Evolutionary conservation across 345 rosid genomes (phyloP), one percentile per base, ranked within the genome.

Genomic region (Kandelia obovata): DNA sequence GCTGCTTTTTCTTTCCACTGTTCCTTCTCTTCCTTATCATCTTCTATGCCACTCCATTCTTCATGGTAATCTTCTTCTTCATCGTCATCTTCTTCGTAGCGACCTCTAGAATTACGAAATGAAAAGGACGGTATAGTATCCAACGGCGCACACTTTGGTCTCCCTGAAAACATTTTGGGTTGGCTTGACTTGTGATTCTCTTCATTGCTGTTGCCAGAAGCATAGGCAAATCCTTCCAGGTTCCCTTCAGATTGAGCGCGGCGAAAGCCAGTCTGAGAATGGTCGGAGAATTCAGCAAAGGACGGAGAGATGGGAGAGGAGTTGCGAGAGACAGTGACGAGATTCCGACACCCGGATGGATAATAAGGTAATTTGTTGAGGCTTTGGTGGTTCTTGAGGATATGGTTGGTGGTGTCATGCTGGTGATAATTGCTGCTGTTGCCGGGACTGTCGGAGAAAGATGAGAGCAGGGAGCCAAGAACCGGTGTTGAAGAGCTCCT

Each of bases 401-500:
- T 56, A 5, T 56, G 25, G 69, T 5, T 58, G 49, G 31, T 17
- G 37, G 67, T 0, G 31, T 79, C 89, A 61, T 80, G 78, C 74
- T 70, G 73, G 32, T 63, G 68, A 31, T 35, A 17, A 35, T 7
- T 68, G 65, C 20, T 34, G 61, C 53, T 73, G 63, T 30, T 76
- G 62, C 20, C 76, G 6, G 86, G 83, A 52, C 78, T 78, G 5
- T 85, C 92, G 0, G 83, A 53, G 26, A 76, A 30, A 26, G 85
- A 79, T 1, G 85, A 28, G 17, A 86, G 73, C 43, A 88, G 85
- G 21, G 93, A 86, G 17, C 91, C 85, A 9, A 88, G 86, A 74
- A 88, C 61, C 1, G 94, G 94, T 0, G 91, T 88, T 49, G 91
- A 86, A 19, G 91, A 83, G 80, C 91, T 88, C 65, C 85, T 82